phyloP scores from a whole-genome alignment of 352 stramenopile genomes.

The Peronospora belbahrii region DNA sequence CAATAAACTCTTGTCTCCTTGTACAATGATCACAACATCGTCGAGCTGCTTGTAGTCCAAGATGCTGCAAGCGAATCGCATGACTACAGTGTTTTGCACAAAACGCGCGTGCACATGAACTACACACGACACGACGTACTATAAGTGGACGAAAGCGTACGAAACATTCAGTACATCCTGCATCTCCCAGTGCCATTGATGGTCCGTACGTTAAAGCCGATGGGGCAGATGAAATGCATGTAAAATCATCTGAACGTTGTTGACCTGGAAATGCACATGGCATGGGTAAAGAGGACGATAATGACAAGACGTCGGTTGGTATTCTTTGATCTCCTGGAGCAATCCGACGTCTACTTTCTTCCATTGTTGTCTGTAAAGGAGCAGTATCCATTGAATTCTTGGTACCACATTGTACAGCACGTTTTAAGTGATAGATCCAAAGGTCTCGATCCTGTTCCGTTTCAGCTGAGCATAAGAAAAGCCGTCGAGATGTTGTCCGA shows the following conservation, averaged over 20 bases:
- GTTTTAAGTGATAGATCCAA: constrained; percentile 41
- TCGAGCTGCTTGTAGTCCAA: constrained; percentile 26
- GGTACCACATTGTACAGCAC: constrained; percentile 12
- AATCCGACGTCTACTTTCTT: constrained; percentile 35
- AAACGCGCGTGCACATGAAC: constrained; percentile 47
- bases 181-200: constrained; percentile 14
- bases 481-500: constrained; percentile 41
- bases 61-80: constrained; percentile 39
- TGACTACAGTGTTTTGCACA: constrained; percentile 53
- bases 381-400: constrained; percentile 19
- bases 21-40: constrained; percentile 49
- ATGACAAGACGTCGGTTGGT: constrained; percentile 1
- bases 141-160: constrained; percentile 49
- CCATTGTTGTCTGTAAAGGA: background rate
- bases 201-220: constrained; percentile 4
- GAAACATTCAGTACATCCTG: constrained; percentile 38
- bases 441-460: constrained; percentile 30
- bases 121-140: constrained; percentile 43
- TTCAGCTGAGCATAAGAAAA: constrained; percentile 56
- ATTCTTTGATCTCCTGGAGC: constrained; percentile 44
- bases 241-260: constrained; percentile 2
- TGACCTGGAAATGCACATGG: constrained; percentile 17
- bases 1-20: constrained; percentile 50
- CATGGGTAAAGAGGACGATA: constrained; percentile 13
- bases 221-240: constrained; percentile 8